phyloP scores from a whole-genome alignment of 2,329 filamentous ascomycete species.

The Plenodomus biglobosus region DNA sequence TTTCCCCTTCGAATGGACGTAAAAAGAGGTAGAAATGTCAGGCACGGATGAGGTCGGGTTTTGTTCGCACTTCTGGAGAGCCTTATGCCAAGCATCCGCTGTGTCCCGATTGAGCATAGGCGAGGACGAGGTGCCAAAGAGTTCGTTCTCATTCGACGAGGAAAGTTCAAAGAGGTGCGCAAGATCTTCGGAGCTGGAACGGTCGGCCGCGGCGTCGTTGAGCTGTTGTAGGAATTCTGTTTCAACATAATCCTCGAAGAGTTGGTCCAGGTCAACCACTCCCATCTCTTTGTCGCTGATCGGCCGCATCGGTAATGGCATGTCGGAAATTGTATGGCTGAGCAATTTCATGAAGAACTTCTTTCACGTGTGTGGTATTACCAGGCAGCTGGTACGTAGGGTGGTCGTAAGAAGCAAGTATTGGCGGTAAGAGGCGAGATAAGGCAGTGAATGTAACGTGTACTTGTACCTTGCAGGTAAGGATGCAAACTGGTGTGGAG shows the following conservation, averaged over 20 bases:
- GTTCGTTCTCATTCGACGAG: conserved; percentile 55
- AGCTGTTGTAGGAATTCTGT: conserved; percentile 55
- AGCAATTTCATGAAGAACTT: conserved; percentile 30
- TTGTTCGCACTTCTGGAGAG: conserved; percentile 54
- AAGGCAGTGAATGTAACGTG: conserved; percentile 18
- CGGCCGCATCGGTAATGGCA: conserved; percentile 46
- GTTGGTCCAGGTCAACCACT: conserved; percentile 60
- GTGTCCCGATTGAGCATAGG: conserved; percentile 54
- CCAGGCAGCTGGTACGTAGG: conserved; percentile 23
- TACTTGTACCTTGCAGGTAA: conserved; percentile 29
- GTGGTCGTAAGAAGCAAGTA: conserved; percentile 4
- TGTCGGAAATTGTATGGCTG: conserved; percentile 25
- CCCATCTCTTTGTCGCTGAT: conserved; percentile 55
- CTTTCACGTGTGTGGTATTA: conserved; percentile 28
- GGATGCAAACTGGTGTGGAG: conserved; percentile 13
- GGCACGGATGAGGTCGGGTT: conserved; percentile 48
- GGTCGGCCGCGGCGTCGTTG: conserved; percentile 52
- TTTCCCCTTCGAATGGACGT: conserved; percentile 35
- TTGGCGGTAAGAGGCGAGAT: conserved; percentile 17
- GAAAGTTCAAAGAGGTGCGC: conserved; percentile 56
- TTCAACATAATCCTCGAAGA: conserved; percentile 66
- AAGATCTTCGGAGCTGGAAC: conserved; percentile 52
- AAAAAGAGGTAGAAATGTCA: conserved; percentile 31
- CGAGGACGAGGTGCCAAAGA: conserved; percentile 50
- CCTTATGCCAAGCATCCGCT: conserved; percentile 57